These are phyloP conservation scores for Scedosporium apiospermum DNA, from an alignment of 2,329 filamentous ascomycete species.

Conservation along the genomic window DNA sequence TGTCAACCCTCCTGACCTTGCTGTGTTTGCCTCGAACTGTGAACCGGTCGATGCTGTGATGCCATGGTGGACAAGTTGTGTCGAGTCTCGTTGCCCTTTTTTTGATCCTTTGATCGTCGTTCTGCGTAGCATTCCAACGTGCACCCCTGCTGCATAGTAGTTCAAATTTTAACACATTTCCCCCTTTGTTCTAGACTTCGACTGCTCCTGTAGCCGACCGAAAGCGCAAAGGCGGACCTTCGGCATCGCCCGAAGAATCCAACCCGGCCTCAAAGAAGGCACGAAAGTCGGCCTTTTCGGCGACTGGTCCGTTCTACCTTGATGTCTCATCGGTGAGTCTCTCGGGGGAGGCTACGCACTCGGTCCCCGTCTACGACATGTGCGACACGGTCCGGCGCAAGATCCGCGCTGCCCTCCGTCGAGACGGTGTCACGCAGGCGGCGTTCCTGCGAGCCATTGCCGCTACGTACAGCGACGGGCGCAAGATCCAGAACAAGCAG, in stretches of 20 bases:
- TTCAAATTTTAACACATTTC: neutral
- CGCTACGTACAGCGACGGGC: constrained; percentile 26
- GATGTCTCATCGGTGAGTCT: constrained; percentile 23
- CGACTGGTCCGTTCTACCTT: constrained; percentile 19
- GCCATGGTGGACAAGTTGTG: neutral
- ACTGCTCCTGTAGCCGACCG: neutral
- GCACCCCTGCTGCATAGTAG: neutral
- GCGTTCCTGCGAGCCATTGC: constrained; percentile 39
- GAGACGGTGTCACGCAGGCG: constrained; percentile 37
- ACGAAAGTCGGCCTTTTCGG: constrained; percentile 23
- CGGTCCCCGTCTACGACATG: constrained; percentile 43
- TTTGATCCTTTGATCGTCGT: neutral
- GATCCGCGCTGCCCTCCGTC: constrained; percentile 37
- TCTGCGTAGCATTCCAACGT: neutral
- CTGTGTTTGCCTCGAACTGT: neutral
- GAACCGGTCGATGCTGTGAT: neutral
- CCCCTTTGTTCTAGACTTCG: neutral
- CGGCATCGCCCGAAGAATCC: constrained; percentile 13
- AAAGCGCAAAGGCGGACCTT: constrained; percentile 20
- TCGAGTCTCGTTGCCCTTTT: neutral
- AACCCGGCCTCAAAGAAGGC: constrained; percentile 15
- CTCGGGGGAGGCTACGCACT: constrained; percentile 33
- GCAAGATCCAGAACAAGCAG: constrained; percentile 30
- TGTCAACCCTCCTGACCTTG: neutral
- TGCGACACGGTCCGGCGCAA: constrained; percentile 50